Evolutionary conservation across 768 basidiomycete species (phyloP).

Genomic region (Agaricus blazei): DNA sequence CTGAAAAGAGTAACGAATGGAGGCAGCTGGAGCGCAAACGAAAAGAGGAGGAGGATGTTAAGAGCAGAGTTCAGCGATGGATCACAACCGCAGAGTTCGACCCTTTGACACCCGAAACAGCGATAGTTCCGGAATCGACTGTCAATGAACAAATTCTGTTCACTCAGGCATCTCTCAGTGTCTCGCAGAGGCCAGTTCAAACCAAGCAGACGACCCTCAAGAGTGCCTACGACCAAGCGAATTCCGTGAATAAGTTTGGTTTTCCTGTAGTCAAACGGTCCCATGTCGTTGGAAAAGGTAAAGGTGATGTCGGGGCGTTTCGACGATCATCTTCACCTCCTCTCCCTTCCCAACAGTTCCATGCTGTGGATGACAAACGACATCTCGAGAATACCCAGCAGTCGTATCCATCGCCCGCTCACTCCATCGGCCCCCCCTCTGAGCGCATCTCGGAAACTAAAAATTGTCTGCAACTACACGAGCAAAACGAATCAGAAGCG

Average conservation of each 20-base stretch:
- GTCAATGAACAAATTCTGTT: not conserved
- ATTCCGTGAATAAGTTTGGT: not conserved
- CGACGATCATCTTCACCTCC: not conserved
- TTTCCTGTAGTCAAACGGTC: slow-evolving; percentile 4
- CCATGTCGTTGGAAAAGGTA: not conserved
- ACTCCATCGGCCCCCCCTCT: no score
- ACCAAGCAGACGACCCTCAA: not conserved
- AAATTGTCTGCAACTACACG: no score
- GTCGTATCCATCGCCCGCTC: no score
- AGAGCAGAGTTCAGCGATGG: slow-evolving; percentile 7
- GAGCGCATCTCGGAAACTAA: no score
- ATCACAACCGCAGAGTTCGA: slow-evolving; percentile 8
- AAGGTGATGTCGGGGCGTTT: not conserved
- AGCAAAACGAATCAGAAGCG: no score
- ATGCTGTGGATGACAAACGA: no score
- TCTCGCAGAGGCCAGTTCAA: not conserved
- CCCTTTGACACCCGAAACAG: slow-evolving; percentile 8
- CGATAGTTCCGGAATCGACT: not conserved
- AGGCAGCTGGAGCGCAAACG: not conserved
- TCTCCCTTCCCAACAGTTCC: not conserved
- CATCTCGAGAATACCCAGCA: no score
- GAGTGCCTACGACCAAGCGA: not conserved
- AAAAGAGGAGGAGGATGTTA: slow-evolving; percentile 8
- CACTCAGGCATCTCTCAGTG: not conserved
- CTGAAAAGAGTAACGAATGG: slow-evolving; percentile 3